Conservation (phyloP, 768 basidiomycete species). For the Boletellus ananiceps region DNA sequence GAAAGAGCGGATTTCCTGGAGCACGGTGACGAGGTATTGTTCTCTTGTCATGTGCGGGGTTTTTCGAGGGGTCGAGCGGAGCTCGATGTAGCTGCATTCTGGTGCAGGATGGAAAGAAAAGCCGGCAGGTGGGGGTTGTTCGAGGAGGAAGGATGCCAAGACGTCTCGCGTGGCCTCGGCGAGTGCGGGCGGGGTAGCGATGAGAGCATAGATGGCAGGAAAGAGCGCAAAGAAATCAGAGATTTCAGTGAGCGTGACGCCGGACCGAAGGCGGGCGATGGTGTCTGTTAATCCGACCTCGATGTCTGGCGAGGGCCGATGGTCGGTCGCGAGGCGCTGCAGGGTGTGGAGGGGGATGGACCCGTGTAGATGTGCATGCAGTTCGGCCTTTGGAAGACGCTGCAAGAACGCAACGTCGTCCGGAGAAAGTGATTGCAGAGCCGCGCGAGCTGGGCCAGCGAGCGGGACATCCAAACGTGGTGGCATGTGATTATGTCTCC, state of each 20-base stretch:
- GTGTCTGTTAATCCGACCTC: slow-evolving; percentile 41
- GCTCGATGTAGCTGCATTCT: slow-evolving; percentile 70
- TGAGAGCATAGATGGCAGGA: slow-evolving; percentile 74
- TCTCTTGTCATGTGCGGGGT: slow-evolving; percentile 54
- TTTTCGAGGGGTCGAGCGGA: slow-evolving; percentile 73
- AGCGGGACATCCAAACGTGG: slow-evolving; percentile 2
- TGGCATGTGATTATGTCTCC: slow-evolving; percentile 13
- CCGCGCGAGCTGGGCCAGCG: slow-evolving; percentile 38
- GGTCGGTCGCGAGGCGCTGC: slow-evolving; percentile 54
- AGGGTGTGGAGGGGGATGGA: slow-evolving; percentile 69
- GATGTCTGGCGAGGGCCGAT: slow-evolving; percentile 15
- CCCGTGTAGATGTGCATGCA: slow-evolving; percentile 84
- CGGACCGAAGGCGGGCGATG: slow-evolving; percentile 38
- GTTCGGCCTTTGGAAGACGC: slow-evolving; percentile 71
- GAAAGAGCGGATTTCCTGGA: slow-evolving; percentile 62
- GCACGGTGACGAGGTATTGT: slow-evolving; percentile 60
- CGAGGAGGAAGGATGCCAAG: slow-evolving; percentile 52
- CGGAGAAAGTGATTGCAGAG: slow-evolving; percentile 49
- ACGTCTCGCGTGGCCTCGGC: slow-evolving; percentile 59
- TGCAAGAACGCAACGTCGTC: slow-evolving; percentile 57
- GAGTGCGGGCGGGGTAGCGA: slow-evolving; percentile 54
- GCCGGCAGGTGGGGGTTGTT: slow-evolving; percentile 19
- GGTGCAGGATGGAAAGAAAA: slow-evolving; percentile 35
- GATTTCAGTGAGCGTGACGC: slow-evolving; percentile 47
- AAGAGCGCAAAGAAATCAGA: slow-evolving; percentile 72